Evolutionary conservation across 2,329 filamentous ascomycete genomes (phyloP).

Genomic region (Berkeleyomyces basicola): DNA sequence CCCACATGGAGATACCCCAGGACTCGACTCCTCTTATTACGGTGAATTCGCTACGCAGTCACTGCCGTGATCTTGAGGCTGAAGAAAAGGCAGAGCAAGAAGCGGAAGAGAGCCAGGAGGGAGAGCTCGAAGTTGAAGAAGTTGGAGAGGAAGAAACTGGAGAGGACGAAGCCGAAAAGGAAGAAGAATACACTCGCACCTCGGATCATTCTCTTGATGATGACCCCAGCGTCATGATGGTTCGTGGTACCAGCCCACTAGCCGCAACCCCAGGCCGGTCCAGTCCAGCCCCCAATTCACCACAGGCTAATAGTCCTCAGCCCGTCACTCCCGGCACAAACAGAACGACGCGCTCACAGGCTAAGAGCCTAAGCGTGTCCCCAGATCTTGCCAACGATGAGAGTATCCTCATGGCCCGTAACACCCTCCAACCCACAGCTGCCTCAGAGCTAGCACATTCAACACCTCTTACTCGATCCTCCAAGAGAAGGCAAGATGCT

Average conservation of each 20-base stretch:
- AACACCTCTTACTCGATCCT: background rate
- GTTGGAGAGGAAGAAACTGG: background rate
- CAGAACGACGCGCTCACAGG: constrained; percentile 11
- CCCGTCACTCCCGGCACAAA: constrained; percentile 1
- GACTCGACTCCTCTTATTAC: constrained; percentile 1
- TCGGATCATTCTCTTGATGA: constrained; percentile 2
- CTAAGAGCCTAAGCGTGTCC: constrained; percentile 9
- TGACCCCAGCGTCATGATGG: constrained; percentile 9
- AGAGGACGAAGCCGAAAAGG: background rate
- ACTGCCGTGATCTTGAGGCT: background rate
- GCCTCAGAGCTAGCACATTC: background rate
- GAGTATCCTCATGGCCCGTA: constrained; percentile 4
- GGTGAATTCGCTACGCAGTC: constrained; percentile 6
- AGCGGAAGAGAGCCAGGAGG: background rate
- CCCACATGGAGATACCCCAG: background rate
- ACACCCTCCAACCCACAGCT: background rate
- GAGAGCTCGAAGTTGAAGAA: background rate
- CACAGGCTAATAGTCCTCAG: background rate
- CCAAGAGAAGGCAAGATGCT: background rate
- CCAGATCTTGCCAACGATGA: constrained; percentile 2
- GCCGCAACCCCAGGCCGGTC: background rate
- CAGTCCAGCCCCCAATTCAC: background rate
- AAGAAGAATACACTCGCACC: background rate
- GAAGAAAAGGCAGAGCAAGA: background rate
- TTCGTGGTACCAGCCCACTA: background rate